phyloP scores from a whole-genome alignment of 2,329 filamentous ascomycete species.

The Aspergillus sp. region DNA sequence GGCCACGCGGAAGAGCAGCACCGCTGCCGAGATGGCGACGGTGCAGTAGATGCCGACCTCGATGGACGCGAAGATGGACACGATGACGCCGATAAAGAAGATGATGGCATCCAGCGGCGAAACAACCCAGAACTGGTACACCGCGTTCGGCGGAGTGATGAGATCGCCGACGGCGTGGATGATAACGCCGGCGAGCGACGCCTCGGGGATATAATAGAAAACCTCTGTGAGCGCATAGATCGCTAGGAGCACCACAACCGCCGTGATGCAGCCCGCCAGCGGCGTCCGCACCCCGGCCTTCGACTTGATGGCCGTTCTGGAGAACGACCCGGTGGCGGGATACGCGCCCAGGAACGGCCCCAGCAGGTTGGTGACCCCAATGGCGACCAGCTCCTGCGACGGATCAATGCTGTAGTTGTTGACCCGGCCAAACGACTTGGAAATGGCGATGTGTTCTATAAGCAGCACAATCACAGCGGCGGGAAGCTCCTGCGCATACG shows the following conservation, averaged over 20 bases:
- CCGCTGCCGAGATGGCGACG: conserved; percentile 62
- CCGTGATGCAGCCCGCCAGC: conserved; percentile 81
- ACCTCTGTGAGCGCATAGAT: conserved; percentile 81
- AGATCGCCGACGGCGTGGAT: conserved; percentile 93
- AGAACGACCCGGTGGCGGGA: conserved; percentile 90
- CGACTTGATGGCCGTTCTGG: conserved; percentile 90
- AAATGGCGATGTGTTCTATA: conserved; percentile 94
- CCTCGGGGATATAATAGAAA: conserved; percentile 86
- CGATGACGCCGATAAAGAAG: conserved; percentile 85
- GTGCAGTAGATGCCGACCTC: conserved; percentile 90
- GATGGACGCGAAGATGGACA: conserved; percentile 79
- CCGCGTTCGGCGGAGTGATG: conserved; percentile 78
- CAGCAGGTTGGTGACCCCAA: conserved; percentile 80
- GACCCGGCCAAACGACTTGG: conserved; percentile 89
- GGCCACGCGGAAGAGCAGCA: conserved; percentile 75
- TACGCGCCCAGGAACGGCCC: conserved; percentile 89
- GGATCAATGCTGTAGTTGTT: conserved; percentile 96
- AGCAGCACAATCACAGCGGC: conserved; percentile 86
- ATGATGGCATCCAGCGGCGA: conserved; percentile 83
- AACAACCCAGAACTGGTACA: conserved; percentile 93
- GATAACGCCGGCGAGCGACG: conserved; percentile 76
- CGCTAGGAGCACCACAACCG: conserved; percentile 72
- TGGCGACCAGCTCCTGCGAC: conserved; percentile 90
- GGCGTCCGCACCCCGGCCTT: conserved; percentile 92
- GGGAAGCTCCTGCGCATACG: conserved; percentile 65